phyloP scores from a whole-genome alignment of 768 basidiomycete genomes.

The Leccinum subgranulosum region DNA sequence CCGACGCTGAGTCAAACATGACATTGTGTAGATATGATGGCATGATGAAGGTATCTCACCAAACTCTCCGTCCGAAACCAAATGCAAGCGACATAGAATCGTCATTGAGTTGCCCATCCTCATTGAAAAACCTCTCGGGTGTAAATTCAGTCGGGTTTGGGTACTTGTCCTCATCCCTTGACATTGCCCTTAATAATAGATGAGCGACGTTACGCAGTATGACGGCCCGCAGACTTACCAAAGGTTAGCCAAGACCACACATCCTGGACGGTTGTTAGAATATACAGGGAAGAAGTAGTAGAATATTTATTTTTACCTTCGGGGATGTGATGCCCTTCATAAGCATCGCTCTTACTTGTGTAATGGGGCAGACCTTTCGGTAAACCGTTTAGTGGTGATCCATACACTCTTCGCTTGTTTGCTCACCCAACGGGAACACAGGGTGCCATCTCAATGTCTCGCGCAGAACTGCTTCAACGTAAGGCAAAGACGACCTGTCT shows the following conservation, averaged over 20 bases:
- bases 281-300: not conserved
- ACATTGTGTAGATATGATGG: not conserved
- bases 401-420: not conserved
- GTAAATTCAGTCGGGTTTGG: slow-evolving; percentile 25
- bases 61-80: slow-evolving; percentile 31
- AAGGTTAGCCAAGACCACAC: slow-evolving; percentile 28
- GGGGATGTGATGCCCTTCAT: slow-evolving; percentile 24
- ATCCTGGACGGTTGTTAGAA: slow-evolving; percentile 24
- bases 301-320: slow-evolving; percentile 16
- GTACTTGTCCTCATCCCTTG: slow-evolving; percentile 25
- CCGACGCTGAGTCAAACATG: slow-evolving; percentile 19
- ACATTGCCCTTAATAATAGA: slow-evolving; percentile 25
- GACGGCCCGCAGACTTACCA: slow-evolving; percentile 18
- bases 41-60: slow-evolving; percentile 8
- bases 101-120: slow-evolving; percentile 23
- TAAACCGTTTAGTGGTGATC: not conserved
- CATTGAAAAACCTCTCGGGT: slow-evolving; percentile 28
- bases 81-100: slow-evolving; percentile 24
- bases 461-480: slow-evolving; percentile 33
- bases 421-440: slow-evolving; percentile 30
- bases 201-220: slow-evolving; percentile 4
- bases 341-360: slow-evolving; percentile 25
- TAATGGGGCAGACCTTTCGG: slow-evolving; percentile 28
- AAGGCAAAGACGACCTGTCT: slow-evolving; percentile 30
- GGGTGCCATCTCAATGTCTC: slow-evolving; percentile 35